Percentiles rank a stretch among this genome's conserved stretches.
Evolutionary conservation across 371 early-diverging fungal genomes (phyloP).

Genomic region (Smittium culicis): DNA sequence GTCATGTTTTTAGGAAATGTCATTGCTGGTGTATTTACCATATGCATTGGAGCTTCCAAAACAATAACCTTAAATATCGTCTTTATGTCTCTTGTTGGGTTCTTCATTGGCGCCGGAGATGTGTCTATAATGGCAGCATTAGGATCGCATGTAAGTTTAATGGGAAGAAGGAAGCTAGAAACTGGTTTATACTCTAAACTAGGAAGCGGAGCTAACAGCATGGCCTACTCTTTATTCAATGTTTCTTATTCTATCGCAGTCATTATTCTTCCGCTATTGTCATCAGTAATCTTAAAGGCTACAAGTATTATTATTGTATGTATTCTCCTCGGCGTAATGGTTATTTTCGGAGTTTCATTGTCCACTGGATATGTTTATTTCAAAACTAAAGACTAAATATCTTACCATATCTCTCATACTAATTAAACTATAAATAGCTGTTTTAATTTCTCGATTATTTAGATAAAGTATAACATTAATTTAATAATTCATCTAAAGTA

Average conservation of each 20-base stretch:
- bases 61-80: conserved; percentile 21
- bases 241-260: conserved; percentile 33
- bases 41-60: conserved; percentile 21
- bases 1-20: conserved; percentile 21
- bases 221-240: conserved; percentile 33
- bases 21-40: conserved; percentile 14
- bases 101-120: conserved; percentile 17
- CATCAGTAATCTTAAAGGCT: neutral
- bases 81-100: conserved; percentile 21
- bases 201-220: conserved; percentile 30
- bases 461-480: too few relatives aligned
- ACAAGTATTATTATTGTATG: neutral
- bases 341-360: neutral
- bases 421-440: too few relatives aligned
- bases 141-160: conserved; percentile 24
- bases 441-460: too few relatives aligned
- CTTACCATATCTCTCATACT: too few relatives aligned
- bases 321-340: neutral
- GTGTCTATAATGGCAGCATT: conserved; percentile 31
- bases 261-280: conserved; percentile 20
- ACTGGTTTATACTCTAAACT: neutral
- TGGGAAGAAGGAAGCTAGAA: neutral
- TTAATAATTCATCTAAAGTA: too few relatives aligned
- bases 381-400: neutral
- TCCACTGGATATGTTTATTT: neutral